A percentile compares a stretch with the other conserved stretches of the same genome.
These are phyloP conservation scores for Fusarium xyrophilum DNA, from an alignment of 2,329 filamentous ascomycete species.

Conservation along the genomic window DNA sequence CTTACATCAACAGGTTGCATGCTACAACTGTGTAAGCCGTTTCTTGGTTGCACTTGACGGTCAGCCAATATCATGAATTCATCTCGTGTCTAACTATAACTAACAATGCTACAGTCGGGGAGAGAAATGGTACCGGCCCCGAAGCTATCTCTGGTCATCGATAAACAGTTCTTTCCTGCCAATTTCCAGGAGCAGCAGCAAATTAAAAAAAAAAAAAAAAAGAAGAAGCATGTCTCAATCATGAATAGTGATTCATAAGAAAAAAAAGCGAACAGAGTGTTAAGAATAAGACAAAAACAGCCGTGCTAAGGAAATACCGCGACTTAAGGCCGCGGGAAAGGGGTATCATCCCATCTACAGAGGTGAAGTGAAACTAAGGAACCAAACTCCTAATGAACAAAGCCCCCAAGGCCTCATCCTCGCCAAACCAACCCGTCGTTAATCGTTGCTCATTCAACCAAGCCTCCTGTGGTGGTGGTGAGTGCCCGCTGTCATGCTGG, in stretches of 20 bases:
- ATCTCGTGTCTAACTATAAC: constrained; percentile 22
- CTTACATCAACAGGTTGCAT: constrained; percentile 60
- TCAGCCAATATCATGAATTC: constrained; percentile 47
- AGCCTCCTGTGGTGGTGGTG: constrained; percentile 12
- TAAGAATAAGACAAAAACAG: constrained; percentile 1
- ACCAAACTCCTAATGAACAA: constrained; percentile 30
- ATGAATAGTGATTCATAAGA: background rate
- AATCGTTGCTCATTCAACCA: constrained; percentile 41
- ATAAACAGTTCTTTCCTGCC: constrained; percentile 14
- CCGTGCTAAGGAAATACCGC: constrained; percentile 15
- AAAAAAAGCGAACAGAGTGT: background rate
- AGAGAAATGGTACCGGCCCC: constrained; percentile 62
- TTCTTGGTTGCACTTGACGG: constrained; percentile 84
- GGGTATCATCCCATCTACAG: constrained; percentile 53
- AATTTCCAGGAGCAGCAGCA: constrained; percentile 6
- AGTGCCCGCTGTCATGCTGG: constrained; percentile 16
- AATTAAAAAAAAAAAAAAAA: background rate
- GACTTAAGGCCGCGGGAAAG: constrained; percentile 30
- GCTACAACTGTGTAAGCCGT: constrained; percentile 85
- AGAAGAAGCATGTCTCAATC: background rate
- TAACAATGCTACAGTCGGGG: constrained; percentile 57
- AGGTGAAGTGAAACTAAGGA: constrained; percentile 39
- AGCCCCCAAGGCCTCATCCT: constrained; percentile 19
- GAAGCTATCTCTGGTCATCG: constrained; percentile 50
- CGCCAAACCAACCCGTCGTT: constrained; percentile 33